phyloP scores from a whole-genome alignment of 345 rosid species.

The Pugionium cornutum region DNA sequence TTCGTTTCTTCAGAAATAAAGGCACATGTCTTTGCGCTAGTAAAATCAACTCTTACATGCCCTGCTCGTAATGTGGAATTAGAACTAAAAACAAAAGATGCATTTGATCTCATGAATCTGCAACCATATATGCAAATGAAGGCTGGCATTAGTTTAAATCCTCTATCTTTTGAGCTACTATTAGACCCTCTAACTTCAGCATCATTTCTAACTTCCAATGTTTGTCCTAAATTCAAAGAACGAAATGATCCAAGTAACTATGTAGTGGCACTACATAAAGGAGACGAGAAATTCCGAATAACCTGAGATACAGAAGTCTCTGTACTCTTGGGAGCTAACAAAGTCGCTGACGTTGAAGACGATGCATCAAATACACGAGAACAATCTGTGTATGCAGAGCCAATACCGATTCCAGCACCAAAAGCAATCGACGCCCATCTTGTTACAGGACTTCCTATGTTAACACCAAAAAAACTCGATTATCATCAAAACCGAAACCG shows the following conservation, averaged over 20 bases:
- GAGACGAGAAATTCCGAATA: background rate
- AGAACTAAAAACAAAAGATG: background rate
- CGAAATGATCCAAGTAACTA: background rate
- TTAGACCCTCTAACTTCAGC: background rate
- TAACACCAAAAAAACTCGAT: background rate
- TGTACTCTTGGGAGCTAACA: constrained; percentile 43
- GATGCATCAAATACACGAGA: constrained; percentile 36
- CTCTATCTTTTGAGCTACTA: constrained; percentile 5
- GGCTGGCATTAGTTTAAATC: background rate
- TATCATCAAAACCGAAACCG: background rate
- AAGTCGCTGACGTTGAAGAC: constrained; percentile 40
- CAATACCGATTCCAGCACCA: constrained; percentile 44
- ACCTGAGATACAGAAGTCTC: constrained; percentile 55
- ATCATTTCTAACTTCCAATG: background rate
- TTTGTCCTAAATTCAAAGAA: background rate
- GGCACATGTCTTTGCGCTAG: background rate
- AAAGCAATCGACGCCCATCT: constrained; percentile 42
- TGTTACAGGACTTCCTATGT: constrained; percentile 34
- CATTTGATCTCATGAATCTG: background rate
- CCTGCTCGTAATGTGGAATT: constrained; percentile 1
- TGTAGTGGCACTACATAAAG: background rate
- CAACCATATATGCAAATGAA: background rate
- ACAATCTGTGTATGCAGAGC: constrained; percentile 39
- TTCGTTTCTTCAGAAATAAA: background rate
- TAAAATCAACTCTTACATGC: constrained; percentile 4